phyloP scores from a whole-genome alignment of 768 basidiomycete species.

The Trametes meyenii region DNA sequence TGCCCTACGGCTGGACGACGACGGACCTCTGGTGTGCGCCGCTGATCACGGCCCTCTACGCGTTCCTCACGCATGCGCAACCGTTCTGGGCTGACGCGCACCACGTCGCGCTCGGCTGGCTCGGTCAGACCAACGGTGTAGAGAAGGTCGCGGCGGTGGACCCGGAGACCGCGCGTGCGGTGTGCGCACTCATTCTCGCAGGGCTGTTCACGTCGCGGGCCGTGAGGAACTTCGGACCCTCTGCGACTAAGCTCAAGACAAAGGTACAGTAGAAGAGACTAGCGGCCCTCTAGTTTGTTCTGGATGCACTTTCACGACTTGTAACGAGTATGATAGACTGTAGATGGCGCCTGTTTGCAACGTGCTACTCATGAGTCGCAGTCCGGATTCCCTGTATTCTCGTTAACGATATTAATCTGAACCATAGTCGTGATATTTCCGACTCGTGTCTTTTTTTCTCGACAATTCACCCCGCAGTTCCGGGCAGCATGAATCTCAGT shows the following conservation, averaged over 20 bases:
- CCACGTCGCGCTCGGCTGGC: conserved; percentile 46
- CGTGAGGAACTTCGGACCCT: conserved; percentile 58
- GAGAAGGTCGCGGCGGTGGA: conserved; percentile 52
- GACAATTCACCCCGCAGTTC: no score
- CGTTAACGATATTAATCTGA: no score
- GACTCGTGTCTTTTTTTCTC: no score
- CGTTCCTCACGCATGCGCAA: conserved; percentile 84
- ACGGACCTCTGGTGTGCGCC: conserved; percentile 88
- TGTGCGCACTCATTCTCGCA: conserved; percentile 69
- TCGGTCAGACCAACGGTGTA: conserved; percentile 43
- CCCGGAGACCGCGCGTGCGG: conserved; percentile 65
- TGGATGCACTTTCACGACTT: no score
- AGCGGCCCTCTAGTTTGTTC: no score
- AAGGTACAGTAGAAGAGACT: conserved; percentile 25
- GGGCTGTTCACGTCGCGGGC: conserved; percentile 65
- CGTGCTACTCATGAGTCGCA: no score
- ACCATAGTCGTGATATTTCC: no score
- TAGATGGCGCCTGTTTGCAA: no score
- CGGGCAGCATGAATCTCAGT: no score
- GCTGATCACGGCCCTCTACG: conserved; percentile 73
- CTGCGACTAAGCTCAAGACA: conserved; percentile 19
- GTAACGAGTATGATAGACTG: no score
- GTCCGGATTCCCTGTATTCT: no score
- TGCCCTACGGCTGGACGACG: conserved; percentile 83
- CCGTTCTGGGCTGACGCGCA: conserved; percentile 77